These are phyloP conservation scores for Neurospora sp. DNA, from an alignment of 495 filamentous ascomycete genomes.

Conservation along the genomic window DNA sequence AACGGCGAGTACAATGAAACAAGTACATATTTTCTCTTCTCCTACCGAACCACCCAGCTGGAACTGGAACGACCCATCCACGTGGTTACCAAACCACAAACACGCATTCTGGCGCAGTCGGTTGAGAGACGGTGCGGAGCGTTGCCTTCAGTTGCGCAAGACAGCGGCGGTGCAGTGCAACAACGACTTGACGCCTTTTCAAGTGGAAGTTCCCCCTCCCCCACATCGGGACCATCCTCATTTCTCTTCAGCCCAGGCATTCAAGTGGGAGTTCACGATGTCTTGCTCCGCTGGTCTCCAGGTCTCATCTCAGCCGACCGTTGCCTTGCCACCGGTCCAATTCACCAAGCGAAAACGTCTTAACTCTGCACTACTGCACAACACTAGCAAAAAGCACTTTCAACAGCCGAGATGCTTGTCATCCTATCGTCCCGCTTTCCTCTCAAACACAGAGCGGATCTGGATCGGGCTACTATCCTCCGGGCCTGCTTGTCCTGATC, in stretches of 20 bases:
- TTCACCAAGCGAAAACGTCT: neutral
- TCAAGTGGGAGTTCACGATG: neutral
- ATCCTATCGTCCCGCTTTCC: neutral
- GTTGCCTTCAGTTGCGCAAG: neutral
- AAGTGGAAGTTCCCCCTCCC: neutral
- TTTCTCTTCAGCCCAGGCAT: neutral
- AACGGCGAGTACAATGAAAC: neutral
- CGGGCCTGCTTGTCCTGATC: neutral
- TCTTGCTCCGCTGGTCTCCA: neutral
- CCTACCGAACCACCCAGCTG: neutral
- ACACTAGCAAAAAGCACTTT: neutral
- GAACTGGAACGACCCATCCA: neutral
- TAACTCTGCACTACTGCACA: neutral
- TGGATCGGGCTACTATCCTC: neutral
- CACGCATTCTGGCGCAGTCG: neutral
- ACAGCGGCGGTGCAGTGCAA: neutral
- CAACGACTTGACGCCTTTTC: neutral
- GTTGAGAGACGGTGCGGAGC: neutral
- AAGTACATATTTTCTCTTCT: neutral
- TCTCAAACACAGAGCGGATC: neutral
- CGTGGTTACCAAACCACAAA: neutral
- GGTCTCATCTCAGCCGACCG: neutral
- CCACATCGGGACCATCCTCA: neutral
- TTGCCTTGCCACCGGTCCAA: neutral
- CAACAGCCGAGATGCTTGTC: neutral